Conservation (phyloP, 2,329 filamentous ascomycete species). For the Diaporthe aspalathi region DNA sequence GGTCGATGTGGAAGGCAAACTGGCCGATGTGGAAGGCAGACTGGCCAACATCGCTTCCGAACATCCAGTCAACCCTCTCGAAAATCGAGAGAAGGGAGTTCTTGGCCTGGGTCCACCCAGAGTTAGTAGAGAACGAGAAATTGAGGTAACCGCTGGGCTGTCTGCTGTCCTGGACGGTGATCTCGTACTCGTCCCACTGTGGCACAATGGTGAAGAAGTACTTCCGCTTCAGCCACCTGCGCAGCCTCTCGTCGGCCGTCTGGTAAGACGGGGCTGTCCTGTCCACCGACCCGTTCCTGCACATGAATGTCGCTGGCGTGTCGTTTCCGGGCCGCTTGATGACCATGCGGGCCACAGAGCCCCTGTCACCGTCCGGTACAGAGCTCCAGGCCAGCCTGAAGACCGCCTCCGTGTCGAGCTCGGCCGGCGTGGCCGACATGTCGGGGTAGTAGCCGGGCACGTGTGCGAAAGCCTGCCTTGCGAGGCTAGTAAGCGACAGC, state of each 20-base stretch:
- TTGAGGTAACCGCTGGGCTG: not conserved
- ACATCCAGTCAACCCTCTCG: too few relatives aligned
- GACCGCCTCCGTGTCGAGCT: not conserved
- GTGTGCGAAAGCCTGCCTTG: not conserved
- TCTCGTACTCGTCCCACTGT: not conserved
- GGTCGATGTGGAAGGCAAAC: conserved; percentile 19
- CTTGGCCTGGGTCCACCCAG: not conserved
- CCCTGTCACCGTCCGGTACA: not conserved
- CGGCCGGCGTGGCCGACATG: not conserved
- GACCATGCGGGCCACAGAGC: not conserved
- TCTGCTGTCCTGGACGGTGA: not conserved
- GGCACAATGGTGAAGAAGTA: not conserved
- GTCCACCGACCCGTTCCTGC: not conserved
- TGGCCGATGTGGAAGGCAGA: conserved; percentile 21
- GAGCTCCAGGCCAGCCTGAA: conserved; percentile 4
- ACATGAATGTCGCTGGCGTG: not conserved
- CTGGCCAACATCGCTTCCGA: not conserved
- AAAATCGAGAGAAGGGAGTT: not conserved
- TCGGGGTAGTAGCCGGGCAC: not conserved
- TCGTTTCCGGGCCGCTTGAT: not conserved
- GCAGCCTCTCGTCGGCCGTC: not conserved
- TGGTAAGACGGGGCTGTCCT: not conserved
- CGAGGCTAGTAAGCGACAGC: not conserved
- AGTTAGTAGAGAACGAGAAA: not conserved
- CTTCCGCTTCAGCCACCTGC: not conserved